phyloP scores from a whole-genome alignment of 805 yeast species.

The Sungouiozyma ichnusensis region DNA sequence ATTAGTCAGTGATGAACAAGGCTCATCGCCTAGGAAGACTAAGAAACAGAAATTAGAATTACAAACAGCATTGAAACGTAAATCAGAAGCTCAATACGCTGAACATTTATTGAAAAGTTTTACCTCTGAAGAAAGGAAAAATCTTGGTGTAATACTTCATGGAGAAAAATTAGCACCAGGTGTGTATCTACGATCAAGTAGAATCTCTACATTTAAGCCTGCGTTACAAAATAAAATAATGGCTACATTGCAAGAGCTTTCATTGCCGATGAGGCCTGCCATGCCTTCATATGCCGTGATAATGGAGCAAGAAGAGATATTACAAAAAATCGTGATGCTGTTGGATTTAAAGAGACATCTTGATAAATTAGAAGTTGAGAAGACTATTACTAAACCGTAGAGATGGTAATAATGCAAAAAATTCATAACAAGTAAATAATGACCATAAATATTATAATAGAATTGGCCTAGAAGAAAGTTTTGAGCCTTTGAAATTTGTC shows the following conservation, averaged over 20 bases:
- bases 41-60: slow-evolving; percentile 26
- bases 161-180: slow-evolving; percentile 67
- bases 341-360: slow-evolving; percentile 77
- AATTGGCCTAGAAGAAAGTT: slow-evolving; percentile 27
- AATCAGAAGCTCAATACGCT: slow-evolving; percentile 27
- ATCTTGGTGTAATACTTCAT: slow-evolving; percentile 74
- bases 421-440: neutral
- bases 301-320: slow-evolving; percentile 63
- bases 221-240: slow-evolving; percentile 53
- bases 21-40: slow-evolving; percentile 16
- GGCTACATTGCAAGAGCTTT: slow-evolving; percentile 64
- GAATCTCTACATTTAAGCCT: slow-evolving; percentile 70
- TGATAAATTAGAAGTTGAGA: slow-evolving; percentile 80
- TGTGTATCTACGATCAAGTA: slow-evolving; percentile 69
- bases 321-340: slow-evolving; percentile 57
- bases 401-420: neutral
- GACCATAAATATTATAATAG: slow-evolving; percentile 19
- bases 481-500: slow-evolving; percentile 53
- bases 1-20: neutral
- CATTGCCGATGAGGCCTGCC: slow-evolving; percentile 69
- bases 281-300: slow-evolving; percentile 79
- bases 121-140: slow-evolving; percentile 68
- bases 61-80: slow-evolving; percentile 23
- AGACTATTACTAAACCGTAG: slow-evolving; percentile 33
- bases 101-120: slow-evolving; percentile 32